Evolutionary conservation across 129 eudicot genomes (phyloP).

Genomic region (Pittosporum tobira): DNA sequence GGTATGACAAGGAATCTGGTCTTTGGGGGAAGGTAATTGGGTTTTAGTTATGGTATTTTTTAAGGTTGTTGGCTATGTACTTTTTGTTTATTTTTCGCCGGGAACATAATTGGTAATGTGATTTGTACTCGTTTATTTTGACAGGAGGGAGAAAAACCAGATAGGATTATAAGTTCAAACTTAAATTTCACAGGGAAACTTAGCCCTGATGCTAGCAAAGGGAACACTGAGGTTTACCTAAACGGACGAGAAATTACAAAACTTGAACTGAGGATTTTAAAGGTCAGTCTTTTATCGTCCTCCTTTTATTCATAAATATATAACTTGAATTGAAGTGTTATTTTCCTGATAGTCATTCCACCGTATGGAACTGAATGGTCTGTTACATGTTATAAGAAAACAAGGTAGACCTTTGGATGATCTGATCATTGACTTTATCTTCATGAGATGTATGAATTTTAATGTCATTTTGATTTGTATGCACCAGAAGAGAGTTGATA

Average conservation of each 20-base stretch:
- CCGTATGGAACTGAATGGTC: no score
- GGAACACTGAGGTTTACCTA: constrained; percentile 80
- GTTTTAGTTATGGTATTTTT: constrained; percentile 7
- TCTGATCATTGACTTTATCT: no score
- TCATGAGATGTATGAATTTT: no score
- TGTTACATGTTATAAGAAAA: no score
- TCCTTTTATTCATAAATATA: no score
- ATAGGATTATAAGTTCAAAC: constrained; percentile 84
- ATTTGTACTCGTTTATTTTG: constrained; percentile 10
- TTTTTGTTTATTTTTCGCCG: not conserved
- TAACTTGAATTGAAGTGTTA: not conserved
- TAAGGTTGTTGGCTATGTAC: constrained; percentile 3
- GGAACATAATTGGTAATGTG: constrained; percentile 3
- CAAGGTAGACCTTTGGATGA: no score
- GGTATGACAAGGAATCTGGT: constrained; percentile 99
- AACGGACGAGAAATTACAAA: constrained; percentile 93
- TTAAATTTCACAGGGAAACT: constrained; percentile 89
- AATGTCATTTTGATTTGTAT: no score
- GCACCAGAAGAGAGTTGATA: no score
- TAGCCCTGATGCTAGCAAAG: constrained; percentile 80
- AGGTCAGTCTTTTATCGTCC: constrained; percentile 32
- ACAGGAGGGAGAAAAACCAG: constrained; percentile 96
- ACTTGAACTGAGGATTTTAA: constrained; percentile 49
- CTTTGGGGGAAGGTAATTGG: constrained; percentile 91
- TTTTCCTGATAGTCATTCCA: not conserved